phyloP scores from a whole-genome alignment of 306 rosid species.

The Pyrus communis region DNA sequence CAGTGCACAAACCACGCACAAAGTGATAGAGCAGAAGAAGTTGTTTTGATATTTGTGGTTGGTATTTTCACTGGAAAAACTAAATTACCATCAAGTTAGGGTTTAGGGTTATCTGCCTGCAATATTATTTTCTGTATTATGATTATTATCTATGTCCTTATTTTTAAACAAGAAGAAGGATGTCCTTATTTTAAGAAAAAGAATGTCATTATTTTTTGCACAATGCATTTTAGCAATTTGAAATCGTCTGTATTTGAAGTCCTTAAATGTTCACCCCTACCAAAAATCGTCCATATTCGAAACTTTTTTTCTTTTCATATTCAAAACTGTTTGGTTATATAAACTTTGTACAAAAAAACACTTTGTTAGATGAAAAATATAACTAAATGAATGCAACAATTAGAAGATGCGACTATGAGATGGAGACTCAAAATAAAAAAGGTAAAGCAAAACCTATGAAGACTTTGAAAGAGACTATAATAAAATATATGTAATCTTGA shows the following conservation, averaged over 20 bases:
- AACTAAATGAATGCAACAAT: no score
- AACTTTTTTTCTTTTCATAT: no score
- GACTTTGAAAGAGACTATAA: no score
- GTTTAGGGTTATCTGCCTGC: not conserved
- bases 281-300: no score
- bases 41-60: not conserved
- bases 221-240: not conserved
- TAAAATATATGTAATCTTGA: no score
- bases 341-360: no score
- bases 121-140: not conserved
- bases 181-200: not conserved
- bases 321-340: no score
- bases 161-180: not conserved
- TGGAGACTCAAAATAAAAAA: no score
- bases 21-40: not conserved
- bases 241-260: not conserved
- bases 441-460: no score
- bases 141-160: not conserved
- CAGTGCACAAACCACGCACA: not conserved
- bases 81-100: not conserved
- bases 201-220: not conserved
- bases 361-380: not conserved
- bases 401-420: no score
- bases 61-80: not conserved
- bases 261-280: no score